Conservation (phyloP, 164 flowering plant species). For the Amborella trichopoda region DNA sequence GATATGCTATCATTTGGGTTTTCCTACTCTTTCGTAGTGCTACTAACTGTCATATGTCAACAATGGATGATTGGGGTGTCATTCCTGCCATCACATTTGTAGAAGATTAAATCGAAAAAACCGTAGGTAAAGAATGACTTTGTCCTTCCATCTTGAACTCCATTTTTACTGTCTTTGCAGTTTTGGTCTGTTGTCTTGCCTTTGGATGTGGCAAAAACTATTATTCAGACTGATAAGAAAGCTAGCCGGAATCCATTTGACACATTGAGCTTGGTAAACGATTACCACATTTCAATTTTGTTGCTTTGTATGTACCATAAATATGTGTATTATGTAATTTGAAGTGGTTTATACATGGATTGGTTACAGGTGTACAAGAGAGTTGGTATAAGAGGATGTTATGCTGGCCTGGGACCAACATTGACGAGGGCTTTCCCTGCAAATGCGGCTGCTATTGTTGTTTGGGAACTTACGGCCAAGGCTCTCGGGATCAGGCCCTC, state of each 20-base stretch:
- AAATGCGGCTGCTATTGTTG: conserved; percentile 87
- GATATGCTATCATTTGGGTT: too few species aligned
- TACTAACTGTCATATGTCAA: too few species aligned
- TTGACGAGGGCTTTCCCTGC: conserved; percentile 88
- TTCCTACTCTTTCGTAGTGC: too few species aligned
- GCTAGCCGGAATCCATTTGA: conserved; percentile 52
- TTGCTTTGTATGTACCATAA: too few species aligned
- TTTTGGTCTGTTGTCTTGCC: conserved; percentile 81
- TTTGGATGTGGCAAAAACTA: conserved; percentile 79
- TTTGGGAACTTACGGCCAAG: conserved; percentile 80
- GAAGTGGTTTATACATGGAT: background rate
- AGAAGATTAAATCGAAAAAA: too few species aligned
- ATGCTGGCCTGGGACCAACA: conserved; percentile 79
- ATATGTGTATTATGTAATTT: too few species aligned
- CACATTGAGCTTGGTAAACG: conserved; percentile 43
- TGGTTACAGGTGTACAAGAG: conserved; percentile 49
- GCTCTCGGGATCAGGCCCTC: conserved; percentile 47
- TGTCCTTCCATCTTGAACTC: background rate
- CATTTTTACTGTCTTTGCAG: conserved; percentile 19
- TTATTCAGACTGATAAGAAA: conserved; percentile 58
- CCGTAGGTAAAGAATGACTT: too few species aligned
- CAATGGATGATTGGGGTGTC: too few species aligned
- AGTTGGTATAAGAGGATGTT: conserved; percentile 68
- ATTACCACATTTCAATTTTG: background rate
- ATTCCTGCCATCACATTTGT: too few species aligned